A percentile compares a stretch with the other conserved stretches of the same genome.
Conservation (phyloP, 805 yeast species). For the Zygoascus ofunaensis region DNA sequence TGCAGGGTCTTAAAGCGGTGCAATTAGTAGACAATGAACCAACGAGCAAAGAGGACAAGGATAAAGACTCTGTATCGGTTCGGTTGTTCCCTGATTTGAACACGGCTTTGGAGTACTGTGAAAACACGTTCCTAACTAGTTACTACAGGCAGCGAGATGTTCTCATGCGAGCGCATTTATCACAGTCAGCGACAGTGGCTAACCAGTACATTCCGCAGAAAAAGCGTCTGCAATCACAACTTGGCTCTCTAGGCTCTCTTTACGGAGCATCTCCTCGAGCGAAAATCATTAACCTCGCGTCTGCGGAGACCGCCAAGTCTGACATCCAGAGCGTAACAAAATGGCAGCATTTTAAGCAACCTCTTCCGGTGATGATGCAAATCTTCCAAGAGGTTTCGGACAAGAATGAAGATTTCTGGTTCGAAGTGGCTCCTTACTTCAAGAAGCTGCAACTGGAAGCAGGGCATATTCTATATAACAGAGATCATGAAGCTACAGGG, state of each 20-base stretch:
- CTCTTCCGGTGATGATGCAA: constrained; percentile 55
- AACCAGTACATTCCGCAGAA: neutral
- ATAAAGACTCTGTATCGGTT: constrained; percentile 34
- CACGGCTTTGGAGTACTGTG: constrained; percentile 93
- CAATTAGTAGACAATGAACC: constrained; percentile 46
- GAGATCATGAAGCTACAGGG: constrained; percentile 41
- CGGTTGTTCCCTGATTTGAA: constrained; percentile 72
- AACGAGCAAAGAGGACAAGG: constrained; percentile 33
- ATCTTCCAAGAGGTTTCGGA: constrained; percentile 53
- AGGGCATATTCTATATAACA: constrained; percentile 38
- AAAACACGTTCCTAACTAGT: constrained; percentile 69
- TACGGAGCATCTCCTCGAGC: constrained; percentile 25
- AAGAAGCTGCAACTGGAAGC: constrained; percentile 39
- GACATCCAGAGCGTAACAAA: constrained; percentile 22
- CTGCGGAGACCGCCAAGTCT: constrained; percentile 25
- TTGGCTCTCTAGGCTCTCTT: constrained; percentile 4
- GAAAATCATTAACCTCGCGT: constrained; percentile 25
- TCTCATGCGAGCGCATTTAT: neutral
- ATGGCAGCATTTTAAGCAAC: constrained; percentile 38
- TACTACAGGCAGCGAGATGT: constrained; percentile 38
- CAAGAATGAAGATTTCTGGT: constrained; percentile 52
- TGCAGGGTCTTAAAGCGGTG: constrained; percentile 69
- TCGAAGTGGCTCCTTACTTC: constrained; percentile 48
- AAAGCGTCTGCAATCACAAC: neutral
- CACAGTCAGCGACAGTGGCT: neutral